These are phyloP conservation scores for Polygonum maritimum DNA, from an alignment of 148 eudicot genomes.

Conservation along the genomic window DNA sequence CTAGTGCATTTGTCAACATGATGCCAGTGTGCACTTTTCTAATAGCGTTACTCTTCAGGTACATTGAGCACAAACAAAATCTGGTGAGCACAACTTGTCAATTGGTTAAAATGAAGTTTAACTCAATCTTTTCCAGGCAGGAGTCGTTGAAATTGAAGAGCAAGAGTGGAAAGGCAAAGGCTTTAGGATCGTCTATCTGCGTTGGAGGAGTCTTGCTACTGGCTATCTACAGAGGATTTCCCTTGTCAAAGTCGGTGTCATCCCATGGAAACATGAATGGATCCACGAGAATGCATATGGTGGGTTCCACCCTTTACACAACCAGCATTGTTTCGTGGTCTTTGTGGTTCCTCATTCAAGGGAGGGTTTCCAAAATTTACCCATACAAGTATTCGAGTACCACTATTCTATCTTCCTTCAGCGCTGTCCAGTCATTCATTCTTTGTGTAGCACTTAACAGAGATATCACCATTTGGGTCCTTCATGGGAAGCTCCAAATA, in stretches of 20 bases:
- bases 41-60: conserved; percentile 52
- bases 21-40: conserved; percentile 61
- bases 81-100: not conserved
- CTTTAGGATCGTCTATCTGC: conserved; percentile 45
- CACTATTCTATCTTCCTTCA: conserved; percentile 41
- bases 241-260: conserved; percentile 19
- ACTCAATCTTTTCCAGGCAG: conserved; percentile 36
- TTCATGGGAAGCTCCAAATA: conserved; percentile 50
- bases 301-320: conserved; percentile 40
- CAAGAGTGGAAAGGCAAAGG: conserved; percentile 53
- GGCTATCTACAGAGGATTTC: conserved; percentile 50
- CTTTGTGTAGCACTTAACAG: conserved; percentile 33
- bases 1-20: conserved; percentile 57
- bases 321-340: conserved; percentile 51
- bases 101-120: not conserved
- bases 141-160: conserved; percentile 49
- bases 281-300: conserved; percentile 20
- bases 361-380: conserved; percentile 44
- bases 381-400: conserved; percentile 61
- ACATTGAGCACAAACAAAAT: conserved; percentile 11
- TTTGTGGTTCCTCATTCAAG: conserved; percentile 70
- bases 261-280: not conserved
- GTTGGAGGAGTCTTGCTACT: conserved; percentile 43
- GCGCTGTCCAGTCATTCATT: conserved; percentile 49
- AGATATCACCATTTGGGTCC: conserved; percentile 39